Percentiles rank a stretch among this genome's conserved stretches.
phyloP scores from a whole-genome alignment of 2,329 filamentous ascomycete genomes.

The Alternaria triticimaculans region DNA sequence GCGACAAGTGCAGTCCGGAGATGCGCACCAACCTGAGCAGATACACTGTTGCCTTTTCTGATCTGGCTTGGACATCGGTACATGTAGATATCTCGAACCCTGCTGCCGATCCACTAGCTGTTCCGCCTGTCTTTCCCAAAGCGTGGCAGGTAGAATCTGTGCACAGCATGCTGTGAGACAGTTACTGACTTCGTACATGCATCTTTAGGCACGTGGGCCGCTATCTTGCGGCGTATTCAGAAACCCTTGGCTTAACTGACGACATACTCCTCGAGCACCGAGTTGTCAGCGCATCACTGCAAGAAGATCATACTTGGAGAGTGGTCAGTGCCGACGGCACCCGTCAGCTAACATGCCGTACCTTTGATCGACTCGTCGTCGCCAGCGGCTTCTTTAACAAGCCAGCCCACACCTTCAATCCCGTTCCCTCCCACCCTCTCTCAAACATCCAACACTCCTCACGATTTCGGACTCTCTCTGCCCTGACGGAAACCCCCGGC shows the following conservation, averaged over 20 bases:
- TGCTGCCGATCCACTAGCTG: background rate
- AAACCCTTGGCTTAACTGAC: conserved; percentile 61
- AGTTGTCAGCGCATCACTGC: conserved; percentile 36
- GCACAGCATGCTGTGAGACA: background rate
- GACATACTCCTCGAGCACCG: conserved; percentile 58
- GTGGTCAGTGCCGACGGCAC: conserved; percentile 21
- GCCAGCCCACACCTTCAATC: conserved; percentile 25
- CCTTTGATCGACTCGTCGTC: conserved; percentile 75
- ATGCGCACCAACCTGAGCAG: conserved; percentile 74
- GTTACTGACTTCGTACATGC: background rate
- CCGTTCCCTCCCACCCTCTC: conserved; percentile 3
- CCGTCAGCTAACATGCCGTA: conserved; percentile 14
- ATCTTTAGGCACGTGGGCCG: conserved; percentile 57
- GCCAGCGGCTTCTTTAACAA: conserved; percentile 76
- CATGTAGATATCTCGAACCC: conserved; percentile 42
- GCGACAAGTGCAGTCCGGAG: conserved; percentile 67
- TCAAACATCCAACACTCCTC: conserved; percentile 38
- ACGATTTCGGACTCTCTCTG: conserved; percentile 30
- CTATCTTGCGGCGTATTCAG: conserved; percentile 71
- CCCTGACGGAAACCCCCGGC: conserved; percentile 43
- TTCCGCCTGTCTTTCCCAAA: conserved; percentile 70
- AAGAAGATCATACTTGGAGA: conserved; percentile 28
- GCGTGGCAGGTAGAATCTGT: conserved; percentile 68
- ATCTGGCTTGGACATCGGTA: conserved; percentile 71
- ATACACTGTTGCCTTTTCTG: conserved; percentile 70